These are phyloP conservation scores for Eremomyces bilateralis DNA, from an alignment of 495 filamentous ascomycete species.

Conservation along the genomic window DNA sequence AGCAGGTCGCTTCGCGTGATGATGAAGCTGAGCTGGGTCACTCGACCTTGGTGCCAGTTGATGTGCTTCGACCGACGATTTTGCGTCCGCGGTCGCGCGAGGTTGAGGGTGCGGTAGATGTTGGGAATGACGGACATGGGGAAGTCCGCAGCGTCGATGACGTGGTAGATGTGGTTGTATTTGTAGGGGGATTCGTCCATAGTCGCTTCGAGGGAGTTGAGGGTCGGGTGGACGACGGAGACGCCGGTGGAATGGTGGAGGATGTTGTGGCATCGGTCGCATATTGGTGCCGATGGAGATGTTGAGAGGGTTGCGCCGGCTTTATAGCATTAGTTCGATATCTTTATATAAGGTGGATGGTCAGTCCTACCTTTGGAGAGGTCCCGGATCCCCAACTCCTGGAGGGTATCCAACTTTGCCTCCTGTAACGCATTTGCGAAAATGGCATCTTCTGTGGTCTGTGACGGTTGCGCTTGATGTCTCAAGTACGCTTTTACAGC, in stretches of 20 bases:
- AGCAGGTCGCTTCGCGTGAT: slow-evolving; percentile 78
- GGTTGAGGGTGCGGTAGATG: slow-evolving; percentile 33
- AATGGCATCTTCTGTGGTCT: slow-evolving; percentile 15
- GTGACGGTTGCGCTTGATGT: slow-evolving; percentile 9
- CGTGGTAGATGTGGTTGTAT: slow-evolving; percentile 82
- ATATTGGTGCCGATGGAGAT: slow-evolving; percentile 28
- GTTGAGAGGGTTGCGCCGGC: not conserved
- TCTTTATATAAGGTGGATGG: not conserved
- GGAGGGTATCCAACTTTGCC: slow-evolving; percentile 5
- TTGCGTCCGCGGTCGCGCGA: slow-evolving; percentile 43
- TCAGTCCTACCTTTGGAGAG: slow-evolving; percentile 4
- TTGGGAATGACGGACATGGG: slow-evolving; percentile 69
- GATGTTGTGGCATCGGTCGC: slow-evolving; percentile 70
- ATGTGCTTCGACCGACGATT: slow-evolving; percentile 48
- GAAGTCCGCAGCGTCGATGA: slow-evolving; percentile 96
- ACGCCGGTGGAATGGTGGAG: slow-evolving; percentile 48
- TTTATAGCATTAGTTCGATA: slow-evolving; percentile 1
- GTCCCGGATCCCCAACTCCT: slow-evolving; percentile 8
- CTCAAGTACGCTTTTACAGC: slow-evolving; percentile 25
- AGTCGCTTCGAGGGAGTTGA: slow-evolving; percentile 58
- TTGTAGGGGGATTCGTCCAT: slow-evolving; percentile 68
- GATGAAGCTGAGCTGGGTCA: slow-evolving; percentile 61
- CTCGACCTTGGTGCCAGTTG: slow-evolving; percentile 32
- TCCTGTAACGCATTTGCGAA: slow-evolving; percentile 11
- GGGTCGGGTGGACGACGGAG: slow-evolving; percentile 51